Percentiles rank a stretch among this genome's conserved stretches.
These are phyloP conservation scores for Ambrosia hybrid DNA, from an alignment of 140 eudicot genomes.

Conservation along the genomic window DNA sequence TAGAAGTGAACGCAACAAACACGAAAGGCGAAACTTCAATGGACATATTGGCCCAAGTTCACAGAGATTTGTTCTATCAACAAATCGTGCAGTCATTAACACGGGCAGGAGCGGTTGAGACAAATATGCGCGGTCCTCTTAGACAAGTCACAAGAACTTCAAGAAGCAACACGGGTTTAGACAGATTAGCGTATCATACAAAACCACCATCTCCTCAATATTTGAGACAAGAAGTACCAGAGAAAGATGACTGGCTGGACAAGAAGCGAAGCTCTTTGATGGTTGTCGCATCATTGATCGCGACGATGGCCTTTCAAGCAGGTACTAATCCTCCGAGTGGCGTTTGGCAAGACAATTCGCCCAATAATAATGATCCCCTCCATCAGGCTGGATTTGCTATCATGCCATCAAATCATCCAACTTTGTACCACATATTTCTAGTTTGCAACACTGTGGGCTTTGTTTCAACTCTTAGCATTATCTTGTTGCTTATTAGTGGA, in stretches of 20 bases:
- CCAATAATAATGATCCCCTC: neutral
- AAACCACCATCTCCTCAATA: neutral
- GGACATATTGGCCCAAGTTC: conserved; percentile 33
- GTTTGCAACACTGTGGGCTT: conserved; percentile 45
- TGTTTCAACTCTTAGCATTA: conserved; percentile 47
- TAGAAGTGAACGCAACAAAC: conserved; percentile 37
- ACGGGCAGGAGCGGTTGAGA: conserved; percentile 29
- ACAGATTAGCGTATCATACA: neutral
- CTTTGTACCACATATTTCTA: conserved; percentile 26
- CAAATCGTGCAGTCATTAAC: conserved; percentile 31
- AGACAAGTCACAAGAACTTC: neutral
- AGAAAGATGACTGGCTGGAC: conserved; percentile 27
- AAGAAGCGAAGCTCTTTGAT: conserved; percentile 28
- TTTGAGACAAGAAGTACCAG: neutral
- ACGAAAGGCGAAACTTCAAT: conserved; percentile 35
- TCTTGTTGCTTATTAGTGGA: conserved; percentile 33
- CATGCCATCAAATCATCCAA: conserved; percentile 31
- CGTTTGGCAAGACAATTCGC: conserved; percentile 25
- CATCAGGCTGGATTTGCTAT: conserved; percentile 47
- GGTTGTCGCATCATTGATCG: conserved; percentile 46
- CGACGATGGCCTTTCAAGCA: conserved; percentile 49
- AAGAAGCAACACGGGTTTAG: neutral
- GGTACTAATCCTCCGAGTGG: conserved; percentile 44
- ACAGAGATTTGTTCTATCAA: conserved; percentile 34
- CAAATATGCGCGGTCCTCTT: conserved; percentile 1